Evolutionary conservation across 1,284 basidiomycete genomes (phyloP).

Genomic region (Peniophora sp.): DNA sequence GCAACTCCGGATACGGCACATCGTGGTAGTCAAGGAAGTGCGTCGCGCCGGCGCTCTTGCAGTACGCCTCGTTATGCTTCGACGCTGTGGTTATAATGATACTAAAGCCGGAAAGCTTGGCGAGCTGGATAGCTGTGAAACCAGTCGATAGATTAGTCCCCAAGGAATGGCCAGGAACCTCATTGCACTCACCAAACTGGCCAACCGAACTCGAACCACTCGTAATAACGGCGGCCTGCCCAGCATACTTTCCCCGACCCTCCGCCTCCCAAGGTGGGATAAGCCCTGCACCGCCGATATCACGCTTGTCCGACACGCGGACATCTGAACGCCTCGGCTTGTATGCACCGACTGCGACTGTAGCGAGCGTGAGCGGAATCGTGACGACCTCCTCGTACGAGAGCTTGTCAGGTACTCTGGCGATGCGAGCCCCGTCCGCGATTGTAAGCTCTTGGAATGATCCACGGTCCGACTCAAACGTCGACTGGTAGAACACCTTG

Average conservation of each 20-base stretch:
- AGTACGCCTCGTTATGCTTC: conserved; percentile 27
- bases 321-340: conserved; percentile 1
- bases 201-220: conserved; percentile 29
- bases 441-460: conserved; percentile 18
- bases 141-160: not conserved
- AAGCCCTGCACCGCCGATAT: conserved; percentile 8
- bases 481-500: conserved; percentile 22
- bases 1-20: conserved; percentile 7
- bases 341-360: conserved; percentile 11
- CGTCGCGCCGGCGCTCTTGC: conserved; percentile 43
- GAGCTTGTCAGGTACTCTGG: conserved; percentile 14
- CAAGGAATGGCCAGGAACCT: conserved; percentile 11
- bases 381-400: conserved; percentile 15
- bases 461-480: conserved; percentile 5
- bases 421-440: conserved; percentile 5
- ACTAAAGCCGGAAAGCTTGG: conserved; percentile 38
- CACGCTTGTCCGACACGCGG: conserved; percentile 1
- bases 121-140: conserved; percentile 34
- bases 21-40: conserved; percentile 32
- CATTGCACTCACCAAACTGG: conserved; percentile 23
- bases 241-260: conserved; percentile 15
- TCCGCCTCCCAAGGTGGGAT: conserved; percentile 16
- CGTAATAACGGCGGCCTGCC: conserved; percentile 24
- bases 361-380: conserved; percentile 12
- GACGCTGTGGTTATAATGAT: conserved; percentile 42